Conservation (phyloP, 2,329 filamentous ascomycete genomes). For the Tricladium varicosporioides region DNA sequence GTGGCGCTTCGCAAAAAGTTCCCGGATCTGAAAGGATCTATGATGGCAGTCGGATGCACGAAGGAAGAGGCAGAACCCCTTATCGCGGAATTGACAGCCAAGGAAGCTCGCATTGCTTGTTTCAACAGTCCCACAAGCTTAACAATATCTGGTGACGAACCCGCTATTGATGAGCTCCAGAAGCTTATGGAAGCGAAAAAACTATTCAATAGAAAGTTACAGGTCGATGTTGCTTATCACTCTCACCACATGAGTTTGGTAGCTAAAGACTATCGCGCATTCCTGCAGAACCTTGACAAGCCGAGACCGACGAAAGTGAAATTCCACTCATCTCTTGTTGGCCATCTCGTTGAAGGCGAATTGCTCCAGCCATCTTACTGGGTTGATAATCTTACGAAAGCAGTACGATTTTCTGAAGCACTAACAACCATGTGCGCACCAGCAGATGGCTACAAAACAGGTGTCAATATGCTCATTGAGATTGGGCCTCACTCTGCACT, state of each 20-base stretch:
- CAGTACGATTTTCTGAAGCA: slow-evolving; percentile 44
- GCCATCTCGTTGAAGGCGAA: slow-evolving; percentile 18
- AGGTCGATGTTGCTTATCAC: slow-evolving; percentile 34
- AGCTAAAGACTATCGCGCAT: slow-evolving; percentile 15
- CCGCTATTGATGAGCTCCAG: slow-evolving; percentile 24
- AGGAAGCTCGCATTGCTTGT: slow-evolving; percentile 26
- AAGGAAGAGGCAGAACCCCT: slow-evolving; percentile 15
- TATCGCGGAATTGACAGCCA: slow-evolving; percentile 1
- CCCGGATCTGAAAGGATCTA: slow-evolving; percentile 13
- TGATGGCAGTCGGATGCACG: slow-evolving; percentile 18
- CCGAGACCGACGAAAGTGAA: slow-evolving; percentile 13
- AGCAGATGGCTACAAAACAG: slow-evolving; percentile 17
- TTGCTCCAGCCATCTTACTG: slow-evolving; percentile 42
- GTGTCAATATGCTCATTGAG: slow-evolving; percentile 29
- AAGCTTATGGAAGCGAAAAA: slow-evolving; percentile 8
- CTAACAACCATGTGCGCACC: slow-evolving; percentile 30
- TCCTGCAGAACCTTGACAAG: slow-evolving; percentile 4
- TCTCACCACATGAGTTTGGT: slow-evolving; percentile 30
- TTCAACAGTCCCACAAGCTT: slow-evolving; percentile 31
- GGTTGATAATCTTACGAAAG: slow-evolving; percentile 43
- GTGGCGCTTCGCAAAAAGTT: slow-evolving; percentile 15
- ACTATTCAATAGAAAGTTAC: slow-evolving; percentile 15
- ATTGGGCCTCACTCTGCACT: slow-evolving; percentile 38
- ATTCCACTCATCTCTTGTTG: slow-evolving; percentile 23
- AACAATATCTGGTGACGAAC: slow-evolving; percentile 28